These are phyloP conservation scores for Colletotrichum sp. DNA, from an alignment of 2,329 filamentous ascomycete species.

Conservation along the genomic window DNA sequence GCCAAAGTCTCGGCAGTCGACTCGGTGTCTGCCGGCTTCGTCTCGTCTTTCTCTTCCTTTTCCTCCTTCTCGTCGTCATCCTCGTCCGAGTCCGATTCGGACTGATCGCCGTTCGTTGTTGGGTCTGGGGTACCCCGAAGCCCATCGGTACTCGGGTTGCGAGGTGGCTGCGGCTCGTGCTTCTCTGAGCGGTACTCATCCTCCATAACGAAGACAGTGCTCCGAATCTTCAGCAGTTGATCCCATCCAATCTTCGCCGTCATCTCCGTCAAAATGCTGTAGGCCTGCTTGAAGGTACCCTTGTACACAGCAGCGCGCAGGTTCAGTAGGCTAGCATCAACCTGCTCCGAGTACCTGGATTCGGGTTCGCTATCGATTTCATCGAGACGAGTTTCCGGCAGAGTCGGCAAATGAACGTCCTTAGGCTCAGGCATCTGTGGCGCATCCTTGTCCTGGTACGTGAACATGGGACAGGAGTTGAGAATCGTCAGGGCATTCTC, in stretches of 20 bases:
- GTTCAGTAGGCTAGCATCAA: conserved; percentile 85
- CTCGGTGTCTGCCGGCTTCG: conserved; percentile 31
- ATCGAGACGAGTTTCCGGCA: conserved; percentile 88
- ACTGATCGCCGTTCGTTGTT: conserved; percentile 52
- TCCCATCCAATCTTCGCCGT: conserved; percentile 98
- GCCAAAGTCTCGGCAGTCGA: conserved; percentile 30
- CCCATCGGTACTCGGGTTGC: conserved; percentile 81
- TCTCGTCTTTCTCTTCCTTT: conserved; percentile 39
- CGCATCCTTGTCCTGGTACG: conserved; percentile 97
- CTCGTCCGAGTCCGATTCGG: conserved; percentile 18
- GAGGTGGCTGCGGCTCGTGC: conserved; percentile 65
- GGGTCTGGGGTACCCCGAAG: conserved; percentile 73
- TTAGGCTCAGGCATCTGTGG: conserved; percentile 93
- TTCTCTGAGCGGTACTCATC: conserved; percentile 95
- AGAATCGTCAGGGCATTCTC: conserved; percentile 93
- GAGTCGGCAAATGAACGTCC: conserved; percentile 83
- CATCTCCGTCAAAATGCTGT: conserved; percentile 92
- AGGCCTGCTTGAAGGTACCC: conserved; percentile 94
- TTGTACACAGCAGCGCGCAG: conserved; percentile 89
- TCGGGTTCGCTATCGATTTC: conserved; percentile 94
- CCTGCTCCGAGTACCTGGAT: conserved; percentile 80
- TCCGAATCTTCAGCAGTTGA: conserved; percentile 90
- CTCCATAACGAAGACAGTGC: conserved; percentile 99
- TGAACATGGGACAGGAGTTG: conserved; percentile 99
- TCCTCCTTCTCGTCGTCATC: conserved; percentile 35